phyloP scores from a whole-genome alignment of 148 eudicot genomes.

The Chenopodium formosanum region DNA sequence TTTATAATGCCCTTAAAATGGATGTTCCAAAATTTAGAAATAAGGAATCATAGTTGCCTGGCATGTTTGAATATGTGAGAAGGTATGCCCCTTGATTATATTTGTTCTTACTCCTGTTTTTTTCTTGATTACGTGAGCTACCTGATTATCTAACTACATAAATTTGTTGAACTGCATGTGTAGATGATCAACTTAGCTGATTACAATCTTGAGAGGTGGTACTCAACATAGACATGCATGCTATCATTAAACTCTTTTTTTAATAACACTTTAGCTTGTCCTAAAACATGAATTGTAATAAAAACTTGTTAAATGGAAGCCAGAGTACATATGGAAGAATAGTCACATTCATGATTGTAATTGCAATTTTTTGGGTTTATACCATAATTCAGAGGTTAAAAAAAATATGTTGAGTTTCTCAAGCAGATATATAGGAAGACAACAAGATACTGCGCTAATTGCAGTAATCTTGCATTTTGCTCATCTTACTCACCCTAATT shows the following conservation, averaged over 20 bases:
- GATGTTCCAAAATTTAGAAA: constrained; percentile 47
- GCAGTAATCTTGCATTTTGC: no score
- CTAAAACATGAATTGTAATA: not conserved
- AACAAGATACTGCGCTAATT: no score
- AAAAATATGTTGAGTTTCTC: no score
- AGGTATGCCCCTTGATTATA: constrained; percentile 21
- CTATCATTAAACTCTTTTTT: not conserved
- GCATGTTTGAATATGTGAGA: constrained; percentile 90
- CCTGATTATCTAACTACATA: no score
- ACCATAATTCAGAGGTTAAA: no score
- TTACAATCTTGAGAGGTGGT: no score
- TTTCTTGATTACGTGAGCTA: not conserved
- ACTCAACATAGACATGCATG: not conserved
- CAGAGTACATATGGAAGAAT: not conserved
- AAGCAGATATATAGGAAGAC: no score
- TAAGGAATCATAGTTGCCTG: constrained; percentile 43
- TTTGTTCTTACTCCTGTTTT: not conserved
- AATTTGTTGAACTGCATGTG: no score
- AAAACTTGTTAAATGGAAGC: not conserved
- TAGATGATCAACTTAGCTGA: no score
- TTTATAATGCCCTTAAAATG: constrained; percentile 90
- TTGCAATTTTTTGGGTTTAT: no score
- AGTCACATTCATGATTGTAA: not conserved
- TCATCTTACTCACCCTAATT: no score
- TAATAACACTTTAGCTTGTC: not conserved